Percentiles rank a stretch among this genome's conserved stretches.
Conservation (phyloP, 108 stramenopile genomes). For the Fistulifera solaris region DNA sequence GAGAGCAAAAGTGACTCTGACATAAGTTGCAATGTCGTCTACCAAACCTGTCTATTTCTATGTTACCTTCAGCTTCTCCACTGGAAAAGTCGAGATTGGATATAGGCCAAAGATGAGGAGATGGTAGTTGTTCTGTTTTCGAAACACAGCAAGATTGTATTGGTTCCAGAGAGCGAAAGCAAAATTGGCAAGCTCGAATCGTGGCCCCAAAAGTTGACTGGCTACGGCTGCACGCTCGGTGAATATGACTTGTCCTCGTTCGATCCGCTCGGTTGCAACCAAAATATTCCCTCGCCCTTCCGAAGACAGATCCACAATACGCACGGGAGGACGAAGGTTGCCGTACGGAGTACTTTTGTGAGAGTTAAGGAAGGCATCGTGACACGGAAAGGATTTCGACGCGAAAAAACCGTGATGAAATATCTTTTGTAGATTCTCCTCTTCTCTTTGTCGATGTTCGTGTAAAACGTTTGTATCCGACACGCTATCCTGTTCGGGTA, state of each 20-base stretch:
- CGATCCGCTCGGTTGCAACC: constrained; percentile 19
- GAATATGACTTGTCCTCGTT: constrained; percentile 25
- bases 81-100: constrained; percentile 9
- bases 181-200: constrained; percentile 39
- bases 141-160: constrained; percentile 3
- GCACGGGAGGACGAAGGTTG: constrained; percentile 14
- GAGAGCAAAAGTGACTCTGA: constrained; percentile 21
- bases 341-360: constrained; percentile 9
- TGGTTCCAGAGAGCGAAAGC: constrained; percentile 48
- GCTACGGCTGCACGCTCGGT: constrained; percentile 35
- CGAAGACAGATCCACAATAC: constrained; percentile 12
- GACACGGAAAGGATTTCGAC: not conserved
- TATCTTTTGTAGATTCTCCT: not conserved
- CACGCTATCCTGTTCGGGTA: not conserved
- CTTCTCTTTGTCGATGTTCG: not conserved
- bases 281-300: constrained; percentile 27
- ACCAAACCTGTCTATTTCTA: constrained; percentile 14
- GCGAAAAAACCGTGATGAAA: not conserved
- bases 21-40: constrained; percentile 19
- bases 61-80: not conserved
- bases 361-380: constrained; percentile 13
- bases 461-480: not conserved
- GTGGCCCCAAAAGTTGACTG: constrained; percentile 15
- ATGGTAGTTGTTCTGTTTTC: constrained; percentile 15
- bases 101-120: constrained; percentile 37